phyloP scores from a whole-genome alignment of 345 rosid genomes.

The Chamaenerion angustifolium region DNA sequence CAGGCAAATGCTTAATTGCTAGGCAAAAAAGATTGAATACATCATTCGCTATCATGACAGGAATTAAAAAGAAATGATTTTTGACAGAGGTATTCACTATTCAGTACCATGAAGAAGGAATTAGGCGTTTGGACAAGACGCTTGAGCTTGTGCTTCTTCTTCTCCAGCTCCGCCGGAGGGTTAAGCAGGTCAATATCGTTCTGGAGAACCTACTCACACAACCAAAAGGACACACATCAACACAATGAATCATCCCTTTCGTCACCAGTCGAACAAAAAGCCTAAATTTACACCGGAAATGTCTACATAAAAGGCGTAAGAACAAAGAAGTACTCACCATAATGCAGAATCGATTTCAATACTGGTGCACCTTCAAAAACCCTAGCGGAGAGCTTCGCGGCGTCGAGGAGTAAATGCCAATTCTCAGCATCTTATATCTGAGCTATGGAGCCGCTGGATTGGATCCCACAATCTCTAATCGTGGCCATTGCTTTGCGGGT shows the following conservation, averaged over 20 bases:
- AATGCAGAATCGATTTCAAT: neutral
- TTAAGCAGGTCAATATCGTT: conserved; percentile 60
- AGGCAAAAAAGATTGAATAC: neutral
- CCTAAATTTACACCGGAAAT: too few relatives aligned
- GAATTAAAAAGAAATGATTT: neutral
- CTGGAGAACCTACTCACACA: conserved; percentile 31
- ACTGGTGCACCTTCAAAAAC: neutral
- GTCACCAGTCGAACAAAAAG: too few relatives aligned
- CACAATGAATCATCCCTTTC: neutral
- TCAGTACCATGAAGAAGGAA: conserved; percentile 50
- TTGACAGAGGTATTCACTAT: neutral
- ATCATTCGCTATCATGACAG: neutral
- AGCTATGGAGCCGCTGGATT: neutral
- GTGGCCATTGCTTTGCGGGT: neutral
- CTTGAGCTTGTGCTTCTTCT: conserved; percentile 78
- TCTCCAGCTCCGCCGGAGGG: conserved; percentile 69
- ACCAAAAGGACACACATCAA: neutral
- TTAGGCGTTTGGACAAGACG: conserved; percentile 65
- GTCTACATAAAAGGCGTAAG: too few relatives aligned
- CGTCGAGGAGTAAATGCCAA: neutral
- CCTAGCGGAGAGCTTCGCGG: conserved; percentile 4
- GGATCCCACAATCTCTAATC: too few relatives aligned
- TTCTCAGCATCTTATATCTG: neutral
- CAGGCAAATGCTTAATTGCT: too few relatives aligned
- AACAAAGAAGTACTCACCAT: conserved; percentile 4